These are phyloP conservation scores for Flaveria robusta DNA, from an alignment of 129 eudicot genomes.

Conservation along the genomic window DNA sequence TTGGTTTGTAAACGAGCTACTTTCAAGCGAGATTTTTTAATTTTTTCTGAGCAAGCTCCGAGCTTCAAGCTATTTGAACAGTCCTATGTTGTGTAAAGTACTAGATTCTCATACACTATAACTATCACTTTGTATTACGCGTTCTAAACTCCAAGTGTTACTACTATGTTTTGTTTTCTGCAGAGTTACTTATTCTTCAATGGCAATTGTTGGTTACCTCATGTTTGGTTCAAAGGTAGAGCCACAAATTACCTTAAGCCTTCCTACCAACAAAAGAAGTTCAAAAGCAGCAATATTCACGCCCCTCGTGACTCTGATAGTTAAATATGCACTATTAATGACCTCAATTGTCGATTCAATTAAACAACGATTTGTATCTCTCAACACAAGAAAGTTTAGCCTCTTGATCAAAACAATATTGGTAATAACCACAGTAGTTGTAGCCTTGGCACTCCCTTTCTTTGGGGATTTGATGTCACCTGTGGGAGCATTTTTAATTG, in stretches of 20 bases:
- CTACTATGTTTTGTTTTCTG: conserved; percentile 17
- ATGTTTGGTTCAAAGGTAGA: conserved; percentile 29
- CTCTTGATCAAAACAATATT: conserved; percentile 12
- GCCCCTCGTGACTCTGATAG: conserved; percentile 2
- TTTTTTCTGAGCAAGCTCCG: too few species aligned
- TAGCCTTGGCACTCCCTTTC: conserved; percentile 63
- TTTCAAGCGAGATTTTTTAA: too few species aligned
- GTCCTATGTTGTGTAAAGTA: too few species aligned
- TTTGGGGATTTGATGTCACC: conserved; percentile 43
- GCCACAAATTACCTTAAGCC: conserved; percentile 24
- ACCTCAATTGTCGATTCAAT: conserved; percentile 22
- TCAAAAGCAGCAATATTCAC: conserved; percentile 25
- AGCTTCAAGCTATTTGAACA: too few species aligned
- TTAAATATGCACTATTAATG: conserved; percentile 21
- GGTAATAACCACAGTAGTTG: conserved; percentile 48
- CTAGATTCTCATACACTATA: background rate
- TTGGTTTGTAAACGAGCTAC: too few species aligned
- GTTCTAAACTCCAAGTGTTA: conserved; percentile 22
- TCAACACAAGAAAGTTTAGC: background rate
- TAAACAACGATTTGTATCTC: conserved; percentile 11
- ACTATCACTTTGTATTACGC: background rate
- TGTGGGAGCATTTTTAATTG: conserved; percentile 59
- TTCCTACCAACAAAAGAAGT: conserved; percentile 22
- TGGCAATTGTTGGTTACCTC: conserved; percentile 21
- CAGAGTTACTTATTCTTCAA: conserved; percentile 16